These are phyloP conservation scores for Sporobolomyces phaffii DNA, from an alignment of 768 basidiomycete species.

Conservation along the genomic window DNA sequence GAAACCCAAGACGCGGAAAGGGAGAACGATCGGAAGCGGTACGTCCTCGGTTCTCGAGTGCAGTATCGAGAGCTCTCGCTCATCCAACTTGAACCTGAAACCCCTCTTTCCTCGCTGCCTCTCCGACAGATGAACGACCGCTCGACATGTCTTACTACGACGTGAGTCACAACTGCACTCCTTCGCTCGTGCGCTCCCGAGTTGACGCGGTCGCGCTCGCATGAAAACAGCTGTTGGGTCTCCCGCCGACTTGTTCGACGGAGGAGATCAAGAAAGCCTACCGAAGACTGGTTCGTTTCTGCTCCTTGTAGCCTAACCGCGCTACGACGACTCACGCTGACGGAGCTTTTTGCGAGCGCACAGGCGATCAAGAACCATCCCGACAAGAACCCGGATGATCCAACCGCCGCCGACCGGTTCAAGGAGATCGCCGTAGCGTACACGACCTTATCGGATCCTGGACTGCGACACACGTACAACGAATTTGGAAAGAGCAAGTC, in stretches of 20 bases:
- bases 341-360: conserved; percentile 51
- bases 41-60: conserved; percentile 8
- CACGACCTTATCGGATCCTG: conserved; percentile 35
- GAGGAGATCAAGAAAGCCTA: conserved; percentile 91
- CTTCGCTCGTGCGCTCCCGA: no score
- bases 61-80: background rate
- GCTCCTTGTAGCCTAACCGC: no score
- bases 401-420: conserved; percentile 62
- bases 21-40: conserved; percentile 22
- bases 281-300: conserved; percentile 47
- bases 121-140: conserved; percentile 69
- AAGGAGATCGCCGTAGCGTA: conserved; percentile 71
- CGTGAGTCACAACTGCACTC: conserved; percentile 46
- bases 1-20: conserved; percentile 18
- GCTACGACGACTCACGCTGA: no score
- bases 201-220: no score
- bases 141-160: conserved; percentile 90
- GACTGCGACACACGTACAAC: conserved; percentile 75
- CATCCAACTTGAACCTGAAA: background rate
- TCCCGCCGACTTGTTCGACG: conserved; percentile 64
- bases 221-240: conserved; percentile 54
- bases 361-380: conserved; percentile 70
- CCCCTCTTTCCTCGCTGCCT: no score
- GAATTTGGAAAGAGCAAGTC: conserved; percentile 60
- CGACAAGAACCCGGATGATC: conserved; percentile 86